Conservation (phyloP, 2,329 filamentous ascomycete genomes). For the Ilyonectria destructans region DNA sequence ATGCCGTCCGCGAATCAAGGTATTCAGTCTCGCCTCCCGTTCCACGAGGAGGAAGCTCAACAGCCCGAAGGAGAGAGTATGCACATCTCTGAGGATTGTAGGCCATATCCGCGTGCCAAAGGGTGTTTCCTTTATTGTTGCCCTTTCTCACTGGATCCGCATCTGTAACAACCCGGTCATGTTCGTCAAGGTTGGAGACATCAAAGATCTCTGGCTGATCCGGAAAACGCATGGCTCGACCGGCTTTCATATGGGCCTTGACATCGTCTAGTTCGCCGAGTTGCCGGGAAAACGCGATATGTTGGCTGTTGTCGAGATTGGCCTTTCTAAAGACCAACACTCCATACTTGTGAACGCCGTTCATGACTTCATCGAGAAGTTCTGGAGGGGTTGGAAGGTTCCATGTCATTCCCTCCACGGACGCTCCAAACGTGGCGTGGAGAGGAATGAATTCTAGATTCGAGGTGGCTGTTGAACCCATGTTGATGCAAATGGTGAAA, state of each 20-base stretch:
- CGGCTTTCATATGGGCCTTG: conserved; percentile 23
- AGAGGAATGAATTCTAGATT: conserved; percentile 2
- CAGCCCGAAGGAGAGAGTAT: conserved; percentile 16
- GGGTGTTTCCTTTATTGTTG: conserved; percentile 13
- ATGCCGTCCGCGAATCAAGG: conserved; percentile 18
- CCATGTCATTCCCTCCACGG: conserved; percentile 12
- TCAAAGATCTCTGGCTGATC: conserved; percentile 25
- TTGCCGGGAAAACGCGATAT: conserved; percentile 19
- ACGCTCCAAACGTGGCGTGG: neutral
- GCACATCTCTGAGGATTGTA: conserved; percentile 17
- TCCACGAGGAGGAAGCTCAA: conserved; percentile 9
- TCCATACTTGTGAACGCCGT: conserved; percentile 19
- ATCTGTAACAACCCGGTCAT: conserved; percentile 5
- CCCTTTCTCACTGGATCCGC: conserved; percentile 16
- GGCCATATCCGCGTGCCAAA: conserved; percentile 23
- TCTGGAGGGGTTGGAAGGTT: neutral
- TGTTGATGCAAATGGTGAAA: neutral
- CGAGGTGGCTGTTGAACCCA: neutral
- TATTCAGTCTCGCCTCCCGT: conserved; percentile 16
- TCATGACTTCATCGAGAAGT: neutral
- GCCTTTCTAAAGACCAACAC: conserved; percentile 18
- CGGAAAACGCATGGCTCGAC: conserved; percentile 16
- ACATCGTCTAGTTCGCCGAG: conserved; percentile 24
- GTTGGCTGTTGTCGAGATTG: conserved; percentile 18
- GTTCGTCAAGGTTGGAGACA: conserved; percentile 20